Conservation (phyloP, 176 grass and related monocot species). For the Saccharum spontaneum region DNA sequence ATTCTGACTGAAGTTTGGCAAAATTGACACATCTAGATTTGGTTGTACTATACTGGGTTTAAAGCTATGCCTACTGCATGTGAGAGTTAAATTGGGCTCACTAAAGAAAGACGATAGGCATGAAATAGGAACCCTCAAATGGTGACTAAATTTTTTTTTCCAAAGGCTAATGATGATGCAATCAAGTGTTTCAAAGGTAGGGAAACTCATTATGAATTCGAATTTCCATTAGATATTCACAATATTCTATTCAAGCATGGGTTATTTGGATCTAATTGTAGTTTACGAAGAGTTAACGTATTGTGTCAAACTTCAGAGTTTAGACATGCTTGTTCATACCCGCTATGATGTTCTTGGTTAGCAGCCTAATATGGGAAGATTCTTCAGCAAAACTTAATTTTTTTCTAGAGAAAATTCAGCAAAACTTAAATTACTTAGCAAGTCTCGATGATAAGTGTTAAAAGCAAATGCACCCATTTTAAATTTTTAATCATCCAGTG, state of each 20-base stretch:
- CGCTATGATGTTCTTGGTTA: neutral
- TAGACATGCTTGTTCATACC: neutral
- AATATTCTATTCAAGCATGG: neutral
- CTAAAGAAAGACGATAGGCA: neutral
- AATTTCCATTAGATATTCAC: neutral
- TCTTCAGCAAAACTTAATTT: neutral
- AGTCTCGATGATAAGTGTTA: neutral
- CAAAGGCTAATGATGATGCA: neutral
- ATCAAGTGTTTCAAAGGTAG: too few species aligned
- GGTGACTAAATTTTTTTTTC: neutral
- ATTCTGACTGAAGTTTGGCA: neutral
- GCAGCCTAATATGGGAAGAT: neutral
- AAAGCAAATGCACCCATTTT: neutral
- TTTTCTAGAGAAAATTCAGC: too few species aligned
- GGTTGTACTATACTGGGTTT: neutral
- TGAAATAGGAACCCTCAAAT: neutral
- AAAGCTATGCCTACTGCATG: neutral
- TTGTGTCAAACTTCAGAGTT: neutral
- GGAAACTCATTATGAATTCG: neutral
- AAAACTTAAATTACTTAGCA: conserved; percentile 5
- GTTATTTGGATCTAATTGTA: neutral
- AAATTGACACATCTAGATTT: conserved; percentile 5
- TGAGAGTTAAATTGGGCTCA: neutral
- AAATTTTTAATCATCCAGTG: neutral
- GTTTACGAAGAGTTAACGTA: neutral